These are phyloP conservation scores for Beauveria australis DNA, from an alignment of 2,329 filamentous ascomycete species.

Conservation along the genomic window DNA sequence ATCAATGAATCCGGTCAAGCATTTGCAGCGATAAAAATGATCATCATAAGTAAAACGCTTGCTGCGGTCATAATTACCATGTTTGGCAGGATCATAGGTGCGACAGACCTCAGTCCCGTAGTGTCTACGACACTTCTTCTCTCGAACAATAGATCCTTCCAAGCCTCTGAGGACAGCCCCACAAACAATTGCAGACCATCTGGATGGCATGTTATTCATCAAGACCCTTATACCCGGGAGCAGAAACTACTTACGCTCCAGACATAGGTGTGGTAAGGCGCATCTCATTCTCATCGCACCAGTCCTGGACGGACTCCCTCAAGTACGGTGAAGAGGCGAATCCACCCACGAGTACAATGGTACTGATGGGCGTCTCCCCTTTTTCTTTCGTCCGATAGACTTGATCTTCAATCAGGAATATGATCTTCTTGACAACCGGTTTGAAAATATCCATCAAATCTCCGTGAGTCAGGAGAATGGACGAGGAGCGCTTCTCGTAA, in stretches of 20 bases:
- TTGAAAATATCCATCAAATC: background rate
- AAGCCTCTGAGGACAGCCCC: slow-evolving; percentile 11
- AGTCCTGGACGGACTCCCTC: background rate
- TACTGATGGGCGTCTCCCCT: background rate
- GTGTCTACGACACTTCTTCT: slow-evolving; percentile 13
- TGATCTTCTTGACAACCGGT: background rate
- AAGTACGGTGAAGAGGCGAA: background rate
- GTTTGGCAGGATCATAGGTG: accelerated
- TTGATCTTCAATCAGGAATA: background rate
- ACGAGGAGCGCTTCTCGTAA: background rate
- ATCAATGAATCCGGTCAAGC: background rate
- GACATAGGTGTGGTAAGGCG: background rate
- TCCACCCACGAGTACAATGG: background rate
- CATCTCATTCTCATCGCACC: background rate
- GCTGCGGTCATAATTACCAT: background rate
- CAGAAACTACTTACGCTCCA: slow-evolving; percentile 1
- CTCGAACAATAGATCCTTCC: slow-evolving; percentile 9
- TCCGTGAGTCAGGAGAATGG: background rate
- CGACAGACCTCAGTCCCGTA: background rate
- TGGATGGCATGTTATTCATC: background rate
- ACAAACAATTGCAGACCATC: slow-evolving; percentile 11
- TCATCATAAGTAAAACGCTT: background rate
- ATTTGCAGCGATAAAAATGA: accelerated
- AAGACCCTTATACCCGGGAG: no score
- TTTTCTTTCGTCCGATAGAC: background rate